These are phyloP conservation scores for Paramecium octaurelia DNA, from an alignment of 73 alveolate genomes.

Conservation along the genomic window DNA sequence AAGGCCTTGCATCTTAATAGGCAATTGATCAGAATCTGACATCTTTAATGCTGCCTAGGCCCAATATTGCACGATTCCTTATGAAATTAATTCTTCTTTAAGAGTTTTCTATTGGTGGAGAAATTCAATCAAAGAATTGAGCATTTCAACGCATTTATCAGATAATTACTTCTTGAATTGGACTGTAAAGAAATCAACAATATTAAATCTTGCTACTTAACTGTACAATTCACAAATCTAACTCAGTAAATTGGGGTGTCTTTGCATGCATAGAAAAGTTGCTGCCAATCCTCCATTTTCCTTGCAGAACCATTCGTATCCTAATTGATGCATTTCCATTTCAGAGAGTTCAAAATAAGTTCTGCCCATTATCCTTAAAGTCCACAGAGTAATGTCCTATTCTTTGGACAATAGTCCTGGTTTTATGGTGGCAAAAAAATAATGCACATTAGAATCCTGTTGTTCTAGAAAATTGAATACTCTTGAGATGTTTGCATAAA, in stretches of 20 bases:
- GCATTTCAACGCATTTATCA: constrained; percentile 43
- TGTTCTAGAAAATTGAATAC: constrained; percentile 45
- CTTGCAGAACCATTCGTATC: constrained; percentile 85
- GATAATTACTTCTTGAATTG: constrained; percentile 51
- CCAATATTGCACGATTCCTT: constrained; percentile 51
- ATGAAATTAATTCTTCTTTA: constrained; percentile 48
- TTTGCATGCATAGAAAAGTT: constrained; percentile 72
- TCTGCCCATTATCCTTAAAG: constrained; percentile 69
- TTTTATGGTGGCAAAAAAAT: constrained; percentile 61
- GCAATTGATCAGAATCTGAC: constrained; percentile 50
- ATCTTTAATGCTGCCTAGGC: constrained; percentile 17
- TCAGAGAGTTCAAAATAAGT: constrained; percentile 73
- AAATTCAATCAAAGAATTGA: not conserved
- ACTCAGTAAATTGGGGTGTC: constrained; percentile 62
- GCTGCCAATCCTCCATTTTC: constrained; percentile 83
- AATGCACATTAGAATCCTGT: constrained; percentile 31
- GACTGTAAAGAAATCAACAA: constrained; percentile 55
- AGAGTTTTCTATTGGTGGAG: not conserved
- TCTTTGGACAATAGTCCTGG: constrained; percentile 78
- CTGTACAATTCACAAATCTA: constrained; percentile 31
- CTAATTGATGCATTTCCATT: constrained; percentile 61
- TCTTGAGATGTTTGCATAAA: constrained; percentile 65
- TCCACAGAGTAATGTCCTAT: constrained; percentile 70
- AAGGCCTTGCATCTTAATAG: constrained; percentile 61
- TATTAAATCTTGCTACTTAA: constrained; percentile 54